phyloP scores from a whole-genome alignment of 2,329 filamentous ascomycete genomes.

The Aspergillus intermedius region DNA sequence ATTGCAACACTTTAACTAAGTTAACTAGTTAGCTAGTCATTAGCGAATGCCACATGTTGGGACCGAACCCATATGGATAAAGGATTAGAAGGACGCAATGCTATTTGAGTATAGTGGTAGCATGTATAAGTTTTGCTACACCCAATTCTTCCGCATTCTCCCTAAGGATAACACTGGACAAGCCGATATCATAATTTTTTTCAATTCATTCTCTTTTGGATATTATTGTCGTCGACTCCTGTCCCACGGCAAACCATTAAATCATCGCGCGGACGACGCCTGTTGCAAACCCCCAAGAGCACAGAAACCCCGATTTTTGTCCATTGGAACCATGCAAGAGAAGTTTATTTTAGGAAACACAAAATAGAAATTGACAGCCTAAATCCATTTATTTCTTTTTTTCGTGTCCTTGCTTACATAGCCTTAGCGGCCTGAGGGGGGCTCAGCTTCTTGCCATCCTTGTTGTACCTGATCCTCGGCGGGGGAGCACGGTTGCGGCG shows the following conservation, averaged over 20 bases:
- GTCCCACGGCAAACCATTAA: constrained; percentile 8
- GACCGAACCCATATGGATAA: no score
- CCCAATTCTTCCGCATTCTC: no score
- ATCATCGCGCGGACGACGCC: neutral
- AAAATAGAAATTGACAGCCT: constrained; percentile 33
- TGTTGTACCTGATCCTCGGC: constrained; percentile 98
- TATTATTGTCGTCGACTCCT: constrained; percentile 12
- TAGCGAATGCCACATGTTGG: no score
- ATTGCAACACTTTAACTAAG: no score
- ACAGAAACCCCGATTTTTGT: constrained; percentile 14
- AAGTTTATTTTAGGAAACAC: constrained; percentile 17
- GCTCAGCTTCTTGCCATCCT: constrained; percentile 99
- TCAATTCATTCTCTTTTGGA: constrained; percentile 3
- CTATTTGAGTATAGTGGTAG: no score
- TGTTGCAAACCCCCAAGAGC: constrained; percentile 8
- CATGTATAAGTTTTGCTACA: no score
- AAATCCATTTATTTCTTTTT: constrained; percentile 28
- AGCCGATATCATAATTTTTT: constrained; percentile 8
- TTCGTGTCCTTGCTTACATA: constrained; percentile 27
- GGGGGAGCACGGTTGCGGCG: constrained; percentile 98
- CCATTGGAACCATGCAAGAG: constrained; percentile 1
- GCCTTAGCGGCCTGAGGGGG: constrained; percentile 72
- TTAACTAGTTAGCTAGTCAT: no score
- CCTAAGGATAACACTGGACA: neutral
- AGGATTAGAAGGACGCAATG: no score